Evolutionary conservation across 2,329 filamentous ascomycete genomes (phyloP).

Genomic region (Colletotrichum sp.): DNA sequence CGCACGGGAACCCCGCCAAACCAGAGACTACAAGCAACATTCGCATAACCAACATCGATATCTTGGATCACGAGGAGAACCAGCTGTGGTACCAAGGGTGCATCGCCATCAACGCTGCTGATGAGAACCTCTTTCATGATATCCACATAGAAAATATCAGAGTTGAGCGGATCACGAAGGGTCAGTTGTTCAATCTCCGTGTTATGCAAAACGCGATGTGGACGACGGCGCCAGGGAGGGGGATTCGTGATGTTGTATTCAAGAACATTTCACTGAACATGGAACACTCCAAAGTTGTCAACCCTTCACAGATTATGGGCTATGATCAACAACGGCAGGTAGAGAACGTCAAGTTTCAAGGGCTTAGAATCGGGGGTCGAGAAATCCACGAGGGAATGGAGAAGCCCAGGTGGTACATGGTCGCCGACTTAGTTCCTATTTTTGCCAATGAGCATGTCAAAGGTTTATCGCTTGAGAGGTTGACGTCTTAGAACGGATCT

Average conservation of each 20-base stretch:
- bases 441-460: constrained; percentile 21
- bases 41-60: constrained; percentile 36
- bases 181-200: constrained; percentile 37
- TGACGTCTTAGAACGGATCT: not conserved
- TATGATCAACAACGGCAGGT: not conserved
- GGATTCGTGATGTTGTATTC: constrained; percentile 32
- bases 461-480: not conserved
- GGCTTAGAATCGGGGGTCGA: not conserved
- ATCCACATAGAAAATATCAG: constrained; percentile 32
- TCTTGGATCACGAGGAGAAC: constrained; percentile 38
- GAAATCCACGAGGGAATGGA: not conserved
- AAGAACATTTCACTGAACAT: not conserved
- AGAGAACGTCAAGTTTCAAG: not conserved
- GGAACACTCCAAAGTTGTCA: not conserved
- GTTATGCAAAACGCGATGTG: constrained; percentile 38
- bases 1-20: constrained; percentile 35
- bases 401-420: not conserved
- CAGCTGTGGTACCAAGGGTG: constrained; percentile 39
- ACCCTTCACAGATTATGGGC: not conserved
- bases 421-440: not conserved
- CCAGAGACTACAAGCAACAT: constrained; percentile 35
- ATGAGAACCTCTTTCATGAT: constrained; percentile 34
- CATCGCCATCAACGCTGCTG: constrained; percentile 36
- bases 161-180: constrained; percentile 33
- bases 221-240: constrained; percentile 35